Evolutionary conservation across 1,139 yeast species (phyloP).

Genomic region (Scheffersomyces stambukii): DNA sequence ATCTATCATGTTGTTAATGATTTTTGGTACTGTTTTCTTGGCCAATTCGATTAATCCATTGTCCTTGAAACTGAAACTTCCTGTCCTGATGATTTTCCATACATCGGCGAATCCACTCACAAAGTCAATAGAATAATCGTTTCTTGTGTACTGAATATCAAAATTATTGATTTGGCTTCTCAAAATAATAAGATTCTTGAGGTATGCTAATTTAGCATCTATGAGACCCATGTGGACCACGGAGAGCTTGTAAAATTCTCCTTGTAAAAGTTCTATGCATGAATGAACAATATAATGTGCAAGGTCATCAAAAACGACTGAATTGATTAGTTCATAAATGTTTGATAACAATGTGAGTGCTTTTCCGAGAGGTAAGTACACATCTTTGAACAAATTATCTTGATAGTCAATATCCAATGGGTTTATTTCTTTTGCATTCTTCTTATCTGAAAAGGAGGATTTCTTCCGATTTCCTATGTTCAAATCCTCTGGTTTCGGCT

Average conservation of each 20-base stretch:
- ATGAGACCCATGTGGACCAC: conserved; percentile 38
- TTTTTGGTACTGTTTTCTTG: conserved; percentile 70
- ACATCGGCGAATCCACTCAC: conserved; percentile 64
- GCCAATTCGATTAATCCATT: conserved; percentile 56
- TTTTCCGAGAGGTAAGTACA: conserved; percentile 72
- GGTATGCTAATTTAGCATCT: conserved; percentile 63
- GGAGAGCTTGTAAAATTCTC: conserved; percentile 45
- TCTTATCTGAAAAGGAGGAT: conserved; percentile 3
- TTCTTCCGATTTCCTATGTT: conserved; percentile 47
- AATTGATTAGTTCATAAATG: conserved; percentile 74
- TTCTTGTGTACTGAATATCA: conserved; percentile 73
- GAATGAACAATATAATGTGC: conserved; percentile 86
- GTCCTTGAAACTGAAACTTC: conserved; percentile 28
- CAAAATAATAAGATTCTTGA: conserved; percentile 68
- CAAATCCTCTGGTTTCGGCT: conserved; percentile 65
- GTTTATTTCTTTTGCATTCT: conserved; percentile 10
- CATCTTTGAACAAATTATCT: conserved; percentile 43
- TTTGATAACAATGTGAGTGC: conserved; percentile 71
- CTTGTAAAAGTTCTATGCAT: conserved; percentile 55
- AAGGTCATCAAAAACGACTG: conserved; percentile 78
- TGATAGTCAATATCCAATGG: conserved; percentile 30
- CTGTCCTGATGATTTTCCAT: conserved; percentile 40
- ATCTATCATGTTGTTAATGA: conserved; percentile 82
- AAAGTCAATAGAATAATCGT: conserved; percentile 75
- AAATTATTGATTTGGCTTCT: conserved; percentile 70